Percentiles rank a stretch among this genome's conserved stretches.
These are phyloP conservation scores for Oryza brachyantha DNA, from an alignment of 176 grass and related monocot genomes.

Conservation along the genomic window DNA sequence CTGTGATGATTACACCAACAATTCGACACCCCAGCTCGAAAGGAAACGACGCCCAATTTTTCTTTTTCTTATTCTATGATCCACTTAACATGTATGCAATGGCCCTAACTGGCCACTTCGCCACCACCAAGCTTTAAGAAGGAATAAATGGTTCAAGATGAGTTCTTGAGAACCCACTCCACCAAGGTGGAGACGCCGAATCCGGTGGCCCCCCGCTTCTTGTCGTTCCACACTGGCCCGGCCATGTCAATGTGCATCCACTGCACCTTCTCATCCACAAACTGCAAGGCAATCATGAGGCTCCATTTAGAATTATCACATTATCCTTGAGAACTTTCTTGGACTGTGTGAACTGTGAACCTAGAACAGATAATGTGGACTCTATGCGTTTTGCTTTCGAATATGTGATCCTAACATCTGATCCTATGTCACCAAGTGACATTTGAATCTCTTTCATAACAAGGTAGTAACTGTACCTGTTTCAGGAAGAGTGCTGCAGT, in stretches of 20 bases:
- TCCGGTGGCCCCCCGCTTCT: constrained; percentile 76
- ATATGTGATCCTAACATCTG: no score
- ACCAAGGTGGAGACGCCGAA: constrained; percentile 92
- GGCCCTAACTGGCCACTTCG: not conserved
- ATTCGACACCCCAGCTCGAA: not conserved
- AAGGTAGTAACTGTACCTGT: constrained; percentile 52
- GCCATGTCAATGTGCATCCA: constrained; percentile 99
- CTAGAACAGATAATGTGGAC: not conserved
- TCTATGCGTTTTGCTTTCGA: no score
- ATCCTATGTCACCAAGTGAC: not conserved
- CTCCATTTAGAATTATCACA: not conserved
- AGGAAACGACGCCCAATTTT: not conserved
- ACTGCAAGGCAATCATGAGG: constrained; percentile 31
- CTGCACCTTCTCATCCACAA: constrained; percentile 94
- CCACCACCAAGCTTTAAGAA: no score
- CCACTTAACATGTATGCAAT: not conserved
- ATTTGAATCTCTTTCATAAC: not conserved
- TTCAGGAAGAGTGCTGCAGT: constrained; percentile 90
- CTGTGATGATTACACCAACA: not conserved
- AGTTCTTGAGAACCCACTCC: constrained; percentile 97
- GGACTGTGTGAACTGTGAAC: not conserved
- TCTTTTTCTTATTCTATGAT: constrained; percentile 27
- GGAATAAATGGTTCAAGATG: constrained; percentile 36
- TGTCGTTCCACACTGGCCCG: constrained; percentile 87
- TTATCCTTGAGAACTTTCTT: not conserved